Evolutionary conservation across 805 yeast species (phyloP).

Genomic region (Blastobotrys terrestris): DNA sequence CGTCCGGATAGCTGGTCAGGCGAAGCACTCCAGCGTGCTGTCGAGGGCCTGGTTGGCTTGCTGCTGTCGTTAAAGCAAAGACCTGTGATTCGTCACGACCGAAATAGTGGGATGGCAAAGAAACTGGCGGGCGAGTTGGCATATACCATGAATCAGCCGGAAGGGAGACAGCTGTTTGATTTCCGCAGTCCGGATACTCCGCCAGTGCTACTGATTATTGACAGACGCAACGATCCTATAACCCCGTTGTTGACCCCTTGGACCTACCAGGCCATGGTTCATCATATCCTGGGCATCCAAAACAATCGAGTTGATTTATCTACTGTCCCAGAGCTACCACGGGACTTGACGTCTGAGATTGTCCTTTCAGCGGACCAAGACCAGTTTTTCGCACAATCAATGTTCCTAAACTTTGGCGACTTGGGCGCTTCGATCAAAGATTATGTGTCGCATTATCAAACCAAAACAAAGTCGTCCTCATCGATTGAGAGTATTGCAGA

Average conservation of each 20-base stretch:
- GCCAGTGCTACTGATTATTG: slow-evolving; percentile 70
- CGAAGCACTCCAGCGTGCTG: slow-evolving; percentile 37
- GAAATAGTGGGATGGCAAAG: slow-evolving; percentile 56
- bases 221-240: slow-evolving; percentile 83
- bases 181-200: slow-evolving; percentile 57
- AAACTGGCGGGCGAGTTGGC: slow-evolving; percentile 64
- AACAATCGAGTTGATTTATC: slow-evolving; percentile 74
- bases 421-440: slow-evolving; percentile 78
- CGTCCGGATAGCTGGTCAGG: slow-evolving; percentile 42
- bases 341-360: slow-evolving; percentile 52
- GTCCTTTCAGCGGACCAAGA: slow-evolving; percentile 67
- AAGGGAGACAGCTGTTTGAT: slow-evolving; percentile 51
- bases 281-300: slow-evolving; percentile 77
- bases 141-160: slow-evolving; percentile 31
- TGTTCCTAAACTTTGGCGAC: slow-evolving; percentile 92
- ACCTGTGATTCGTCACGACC: slow-evolving; percentile 75
- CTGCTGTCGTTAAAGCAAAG: slow-evolving; percentile 66
- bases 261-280: slow-evolving; percentile 98
- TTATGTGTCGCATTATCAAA: slow-evolving; percentile 76
- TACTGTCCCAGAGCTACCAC: slow-evolving; percentile 45
- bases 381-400: slow-evolving; percentile 66
- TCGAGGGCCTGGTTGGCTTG: slow-evolving; percentile 46
- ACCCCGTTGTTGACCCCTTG: slow-evolving; percentile 92
- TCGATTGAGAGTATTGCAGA: slow-evolving; percentile 77
- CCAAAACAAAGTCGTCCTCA: slow-evolving; percentile 67